These are phyloP conservation scores for Pythium pyrilobum DNA, from an alignment of 352 stramenopile species.

Conservation along the genomic window DNA sequence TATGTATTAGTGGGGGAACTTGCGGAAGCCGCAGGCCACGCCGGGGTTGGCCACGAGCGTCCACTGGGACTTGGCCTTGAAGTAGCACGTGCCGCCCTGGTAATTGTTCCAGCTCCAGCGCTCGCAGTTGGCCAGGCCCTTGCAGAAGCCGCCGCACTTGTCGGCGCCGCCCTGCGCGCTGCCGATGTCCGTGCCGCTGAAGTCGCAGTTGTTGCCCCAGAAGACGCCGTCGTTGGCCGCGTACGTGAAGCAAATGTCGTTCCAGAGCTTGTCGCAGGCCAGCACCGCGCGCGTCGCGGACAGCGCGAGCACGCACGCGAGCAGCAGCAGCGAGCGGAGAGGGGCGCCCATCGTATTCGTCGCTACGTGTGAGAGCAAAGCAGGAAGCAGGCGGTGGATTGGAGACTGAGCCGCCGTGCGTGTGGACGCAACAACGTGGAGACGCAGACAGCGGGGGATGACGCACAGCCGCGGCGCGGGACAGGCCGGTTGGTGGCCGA, in stretches of 20 bases:
- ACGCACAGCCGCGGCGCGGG: too few species aligned
- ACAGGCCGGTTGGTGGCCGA: too few species aligned
- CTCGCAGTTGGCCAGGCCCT: conserved; percentile 5
- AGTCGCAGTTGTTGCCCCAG: conserved; percentile 20
- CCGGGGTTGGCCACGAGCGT: conserved; percentile 1
- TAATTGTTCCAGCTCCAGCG: conserved; percentile 23
- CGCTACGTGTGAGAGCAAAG: too few species aligned
- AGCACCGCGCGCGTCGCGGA: conserved; percentile 1
- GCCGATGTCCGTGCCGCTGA: conserved; percentile 8
- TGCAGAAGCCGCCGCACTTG: conserved; percentile 16
- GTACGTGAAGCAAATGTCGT: conserved; percentile 21
- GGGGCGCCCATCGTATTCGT: too few species aligned
- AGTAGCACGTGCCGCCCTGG: conserved; percentile 16
- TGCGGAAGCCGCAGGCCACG: conserved; percentile 18
- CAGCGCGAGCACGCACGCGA: background rate
- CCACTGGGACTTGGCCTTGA: conserved; percentile 16
- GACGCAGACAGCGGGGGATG: too few species aligned
- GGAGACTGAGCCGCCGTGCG: too few species aligned
- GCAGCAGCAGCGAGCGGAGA: background rate
- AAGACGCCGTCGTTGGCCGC: conserved; percentile 17
- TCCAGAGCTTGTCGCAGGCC: conserved; percentile 19
- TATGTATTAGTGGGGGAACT: conserved; percentile 8
- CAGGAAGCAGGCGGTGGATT: too few species aligned
- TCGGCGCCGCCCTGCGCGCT: conserved; percentile 11
- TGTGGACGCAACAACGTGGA: too few species aligned